Evolutionary conservation across 139 green algal species (phyloP), one percentile per base, ranked within the genome.

Genomic region (Edaphochlamys debaryana): DNA sequence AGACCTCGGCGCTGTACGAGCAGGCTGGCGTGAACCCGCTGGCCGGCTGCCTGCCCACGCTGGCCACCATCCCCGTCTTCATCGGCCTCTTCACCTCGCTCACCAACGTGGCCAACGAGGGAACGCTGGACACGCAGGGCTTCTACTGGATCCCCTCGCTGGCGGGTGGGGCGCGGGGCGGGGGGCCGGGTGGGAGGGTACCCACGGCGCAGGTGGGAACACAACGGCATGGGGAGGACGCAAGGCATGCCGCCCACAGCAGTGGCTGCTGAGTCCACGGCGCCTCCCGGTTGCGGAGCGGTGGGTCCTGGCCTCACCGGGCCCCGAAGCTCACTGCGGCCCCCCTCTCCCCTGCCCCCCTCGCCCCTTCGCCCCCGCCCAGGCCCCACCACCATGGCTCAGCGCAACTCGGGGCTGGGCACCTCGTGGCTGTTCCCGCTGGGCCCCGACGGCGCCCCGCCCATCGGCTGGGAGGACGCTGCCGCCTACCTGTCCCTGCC

Each of bases 51-150:
- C 79, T 98, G 79, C 96, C 96, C 29, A 94, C 95, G 0, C 80
- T 98, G 32, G 95, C 94, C 36, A 98, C 96, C 76, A 97, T 98
- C 82, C 96, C 96, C 34, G 93, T 98, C 79, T 98, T 98, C 89
- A 96, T 96, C 67, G 96, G 95, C 11, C 91, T 98, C 6, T 98
- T 95, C 91, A 93, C 67, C 37, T 90, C 87, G 22, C 80, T 91
- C 29, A 88, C 79, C 20, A 91, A 93, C 64, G 87, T 92, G 25
- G 88, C 90, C 20, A 89, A 85, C n/a, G 84, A 90, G 42, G 92
- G 92, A 3, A 67, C 91, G 8, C 58, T 93, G 20, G 86, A 93
- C 70, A 73, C 77, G 7, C 85, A 98, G 78, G 94, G 92, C 34
- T 98, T 98, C 91, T 96, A 95, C 88, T 98, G 93, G 91, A 94